Percentiles rank a stretch among this genome's conserved stretches.
phyloP scores from a whole-genome alignment of 768 basidiomycete species.

The Podaxis mareebaensis region DNA sequence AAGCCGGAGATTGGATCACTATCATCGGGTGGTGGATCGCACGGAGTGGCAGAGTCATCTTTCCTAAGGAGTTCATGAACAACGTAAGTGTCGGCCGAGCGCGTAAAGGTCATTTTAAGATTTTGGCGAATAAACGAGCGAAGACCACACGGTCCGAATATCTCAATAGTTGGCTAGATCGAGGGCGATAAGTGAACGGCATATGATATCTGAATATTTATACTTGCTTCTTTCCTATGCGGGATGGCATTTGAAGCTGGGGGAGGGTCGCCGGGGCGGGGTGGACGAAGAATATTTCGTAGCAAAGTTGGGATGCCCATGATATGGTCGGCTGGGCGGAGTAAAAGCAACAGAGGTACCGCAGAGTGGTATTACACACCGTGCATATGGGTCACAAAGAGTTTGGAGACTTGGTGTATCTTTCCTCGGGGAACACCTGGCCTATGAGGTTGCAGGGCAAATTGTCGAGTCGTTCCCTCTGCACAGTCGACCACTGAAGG shows the following conservation, averaged over 20 bases:
- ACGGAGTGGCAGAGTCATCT: slow-evolving; percentile 55
- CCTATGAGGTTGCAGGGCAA: slow-evolving; percentile 49
- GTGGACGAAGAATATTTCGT: slow-evolving; percentile 56
- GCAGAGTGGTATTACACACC: slow-evolving; percentile 37
- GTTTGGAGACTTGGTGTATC: slow-evolving; percentile 53
- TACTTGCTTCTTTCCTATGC: slow-evolving; percentile 21
- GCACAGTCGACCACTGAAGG: slow-evolving; percentile 79
- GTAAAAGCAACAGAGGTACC: not conserved
- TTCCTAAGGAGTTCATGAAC: slow-evolving; percentile 76
- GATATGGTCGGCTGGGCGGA: slow-evolving; percentile 60
- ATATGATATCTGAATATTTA: not conserved
- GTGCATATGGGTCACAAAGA: slow-evolving; percentile 89
- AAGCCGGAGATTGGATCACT: slow-evolving; percentile 14
- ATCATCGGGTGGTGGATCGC: slow-evolving; percentile 32
- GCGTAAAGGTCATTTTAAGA: slow-evolving; percentile 66
- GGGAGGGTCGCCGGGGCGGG: slow-evolving; percentile 24
- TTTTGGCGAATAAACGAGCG: slow-evolving; percentile 73
- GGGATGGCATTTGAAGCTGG: slow-evolving; percentile 21
- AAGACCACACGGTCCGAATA: slow-evolving; percentile 81
- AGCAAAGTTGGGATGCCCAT: slow-evolving; percentile 74
- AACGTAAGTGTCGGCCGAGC: slow-evolving; percentile 60
- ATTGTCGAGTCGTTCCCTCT: slow-evolving; percentile 76
- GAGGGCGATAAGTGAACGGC: slow-evolving; percentile 13
- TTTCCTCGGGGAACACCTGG: slow-evolving; percentile 34
- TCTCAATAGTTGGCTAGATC: slow-evolving; percentile 54